Evolutionary conservation across 1,139 yeast genomes (phyloP), one percentile per base, ranked within the genome.

Genomic region (Zygosaccharomyces pseudobailii): DNA sequence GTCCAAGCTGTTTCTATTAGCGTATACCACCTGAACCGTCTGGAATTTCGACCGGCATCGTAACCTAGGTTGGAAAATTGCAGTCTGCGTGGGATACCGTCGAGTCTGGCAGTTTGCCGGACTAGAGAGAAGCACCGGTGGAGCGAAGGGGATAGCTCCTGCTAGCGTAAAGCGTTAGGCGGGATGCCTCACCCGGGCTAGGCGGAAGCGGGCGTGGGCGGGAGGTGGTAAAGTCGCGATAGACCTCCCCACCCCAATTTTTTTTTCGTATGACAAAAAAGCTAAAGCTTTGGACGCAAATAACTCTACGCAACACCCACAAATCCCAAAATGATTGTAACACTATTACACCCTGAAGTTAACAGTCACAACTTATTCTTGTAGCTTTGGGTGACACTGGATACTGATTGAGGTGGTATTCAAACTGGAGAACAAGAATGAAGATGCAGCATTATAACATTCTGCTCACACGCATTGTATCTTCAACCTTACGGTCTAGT

Each of bases 31-130:
- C 41, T 38, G 41, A 28, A 38, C 41, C 41, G 34, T 38, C n/a
- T 38, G 41, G 41, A 38, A 32, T 38, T 36, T 38, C 41, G 41
- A 38, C 23, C 22, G 41, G 24, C 41, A 32, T 28, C 32, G 41
- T 27, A 23, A 30, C 19, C 33, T 19, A 27, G 30, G 33, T 32
- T 38, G 41, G 34, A 38, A 38, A 38, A 38, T 38, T 38, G 34
- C 41, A 36, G 17, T 38, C 23, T 27, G 41, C 41, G 41, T 38
- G 24, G 34, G 33, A 20, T n/a, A 8, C 13, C 13, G 24, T 27
- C 28, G 41, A 33, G 41, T 38, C 33, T 9, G 33, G 20, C 13
- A 19, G 33, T 6, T 30, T n/a, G 33, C 19, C 33, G 6, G 33
- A n/a, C 6, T n/a, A 19, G 33, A 30, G 7, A n/a, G 33, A 9